These are phyloP conservation scores for Globisporangium cystogenes DNA, from an alignment of 352 stramenopile species.

Conservation along the genomic window DNA sequence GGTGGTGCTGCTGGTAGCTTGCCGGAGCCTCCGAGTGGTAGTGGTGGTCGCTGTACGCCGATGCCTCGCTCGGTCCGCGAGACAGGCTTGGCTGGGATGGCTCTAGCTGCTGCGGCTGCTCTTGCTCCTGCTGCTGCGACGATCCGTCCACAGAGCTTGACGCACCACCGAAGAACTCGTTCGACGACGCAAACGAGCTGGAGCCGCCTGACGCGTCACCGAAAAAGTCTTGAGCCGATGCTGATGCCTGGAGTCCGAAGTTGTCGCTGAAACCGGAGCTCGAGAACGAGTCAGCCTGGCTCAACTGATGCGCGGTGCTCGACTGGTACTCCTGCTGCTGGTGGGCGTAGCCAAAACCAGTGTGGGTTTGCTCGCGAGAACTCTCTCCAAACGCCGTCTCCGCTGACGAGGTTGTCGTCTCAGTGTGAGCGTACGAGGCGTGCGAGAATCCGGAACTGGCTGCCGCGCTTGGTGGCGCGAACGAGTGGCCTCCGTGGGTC, in stretches of 20 bases:
- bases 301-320: background rate
- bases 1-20: slow-evolving; percentile 8
- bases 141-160: slow-evolving; percentile 1
- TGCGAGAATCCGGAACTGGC: background rate
- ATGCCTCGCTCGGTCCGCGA: slow-evolving; percentile 28
- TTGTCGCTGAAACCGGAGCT: slow-evolving; percentile 10
- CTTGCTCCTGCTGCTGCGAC: slow-evolving; percentile 11
- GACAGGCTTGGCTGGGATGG: slow-evolving; percentile 24
- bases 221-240: slow-evolving; percentile 12
- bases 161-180: slow-evolving; percentile 17
- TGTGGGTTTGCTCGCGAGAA: background rate
- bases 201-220: background rate
- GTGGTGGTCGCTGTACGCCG: slow-evolving; percentile 25
- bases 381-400: background rate
- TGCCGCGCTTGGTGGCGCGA: background rate
- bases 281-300: slow-evolving; percentile 6
- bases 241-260: slow-evolving; percentile 2
- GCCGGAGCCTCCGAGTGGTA: slow-evolving; percentile 12
- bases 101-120: slow-evolving; percentile 6
- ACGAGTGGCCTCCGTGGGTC: background rate
- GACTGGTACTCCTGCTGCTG: slow-evolving; percentile 1
- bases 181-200: slow-evolving; percentile 12
- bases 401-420: background rate
- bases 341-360: slow-evolving; percentile 1
- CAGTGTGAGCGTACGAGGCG: background rate